Conservation (phyloP, 2,329 filamentous ascomycete species). For the Talaromyces sp. region DNA sequence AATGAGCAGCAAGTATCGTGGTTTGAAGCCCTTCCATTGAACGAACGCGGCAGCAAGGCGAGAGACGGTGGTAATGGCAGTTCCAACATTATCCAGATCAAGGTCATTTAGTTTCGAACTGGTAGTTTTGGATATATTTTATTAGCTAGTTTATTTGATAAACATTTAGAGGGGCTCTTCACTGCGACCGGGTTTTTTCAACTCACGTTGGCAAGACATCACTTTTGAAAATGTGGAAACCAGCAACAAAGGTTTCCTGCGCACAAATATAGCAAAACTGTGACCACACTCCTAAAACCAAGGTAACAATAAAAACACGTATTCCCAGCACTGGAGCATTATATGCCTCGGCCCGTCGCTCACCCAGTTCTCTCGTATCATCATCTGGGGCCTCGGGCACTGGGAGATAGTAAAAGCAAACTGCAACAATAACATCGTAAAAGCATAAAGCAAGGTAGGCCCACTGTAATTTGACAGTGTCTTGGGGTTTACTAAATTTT, state of each 20-base stretch:
- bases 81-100: neutral
- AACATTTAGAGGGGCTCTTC: neutral
- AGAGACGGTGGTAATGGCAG: conserved; percentile 52
- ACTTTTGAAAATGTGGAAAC: neutral
- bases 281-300: neutral
- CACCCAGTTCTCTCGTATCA: neutral
- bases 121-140: neutral
- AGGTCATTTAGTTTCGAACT: neutral
- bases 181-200: neutral
- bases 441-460: neutral
- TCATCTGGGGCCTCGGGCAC: neutral
- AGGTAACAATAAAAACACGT: neutral
- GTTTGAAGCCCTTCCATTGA: conserved; percentile 35
- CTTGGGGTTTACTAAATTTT: neutral
- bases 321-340: conserved; percentile 16
- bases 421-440: neutral
- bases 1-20: neutral
- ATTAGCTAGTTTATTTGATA: neutral
- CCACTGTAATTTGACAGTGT: neutral
- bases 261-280: conserved; percentile 18
- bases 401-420: neutral
- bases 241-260: conserved; percentile 48
- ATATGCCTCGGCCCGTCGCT: neutral
- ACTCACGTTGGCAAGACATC: neutral
- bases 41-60: conserved; percentile 51